Base-by-base conservation (phyloP, 768 basidiomycete genomes). In the Pluteus cervinus region DNA sequence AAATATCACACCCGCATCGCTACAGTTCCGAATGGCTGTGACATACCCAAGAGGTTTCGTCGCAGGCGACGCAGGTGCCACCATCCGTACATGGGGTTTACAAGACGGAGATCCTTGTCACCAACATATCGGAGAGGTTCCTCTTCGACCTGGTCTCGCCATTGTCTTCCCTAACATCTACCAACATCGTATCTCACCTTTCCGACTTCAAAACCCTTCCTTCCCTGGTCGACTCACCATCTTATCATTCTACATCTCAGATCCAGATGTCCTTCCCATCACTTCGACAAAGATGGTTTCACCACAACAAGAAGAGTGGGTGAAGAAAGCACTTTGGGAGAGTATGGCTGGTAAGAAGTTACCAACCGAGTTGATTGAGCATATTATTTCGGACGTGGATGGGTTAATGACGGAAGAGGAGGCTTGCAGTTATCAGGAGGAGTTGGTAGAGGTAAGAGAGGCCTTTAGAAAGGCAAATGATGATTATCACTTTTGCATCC, bases 121-220 rank as follows among this genome's bases (percentile, higher is more conserved):
- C 39, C 74, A 79, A 50, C 56, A 66, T 43, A 53, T 74, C 24
- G 70, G 71, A 12, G 45, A 57, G 14, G 57, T 66, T 10, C 54
- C 59, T 2, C 52, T 73, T 14, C 51, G 42, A 1, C 33, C 47
- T 11, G 68, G 65, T 5, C 53, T 71, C 23, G 59, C 55, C 24
- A 46, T 76, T 25, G 63, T 64, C 25, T 77, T 73, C 43, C 77
- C 76, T 11, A 79, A 79, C 50, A 67, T 76, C 28, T 77, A 75
- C 52, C 76, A 78, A 47, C 60, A 73, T 38, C 51, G 52, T 7
- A 57, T 66, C 23, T 57, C 66, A 0, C 45, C 63, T 2, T 66
- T 73, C 36, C 36, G 51, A 7, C 62, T 75, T 7, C 42, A 45
- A 4, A 69, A 78, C 51, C 50, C 58, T 0, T 47, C 56, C 5